Conservation (phyloP, 2,329 filamentous ascomycete genomes). For the Fusarium sp. region DNA sequence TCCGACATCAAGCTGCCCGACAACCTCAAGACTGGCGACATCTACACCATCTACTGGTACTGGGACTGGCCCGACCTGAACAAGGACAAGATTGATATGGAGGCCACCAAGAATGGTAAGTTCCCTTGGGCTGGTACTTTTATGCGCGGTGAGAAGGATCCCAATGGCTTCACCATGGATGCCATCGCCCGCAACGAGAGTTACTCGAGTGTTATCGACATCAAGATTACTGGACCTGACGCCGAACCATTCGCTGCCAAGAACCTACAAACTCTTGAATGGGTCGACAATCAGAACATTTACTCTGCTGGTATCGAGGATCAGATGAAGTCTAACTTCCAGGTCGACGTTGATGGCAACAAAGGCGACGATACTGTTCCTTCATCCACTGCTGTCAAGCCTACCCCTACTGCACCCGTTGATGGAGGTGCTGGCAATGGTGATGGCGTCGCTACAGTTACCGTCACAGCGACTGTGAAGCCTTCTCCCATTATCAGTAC, state of each 20-base stretch:
- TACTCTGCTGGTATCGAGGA: conserved; percentile 55
- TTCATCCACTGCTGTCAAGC: conserved; percentile 20
- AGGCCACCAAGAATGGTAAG: conserved; percentile 51
- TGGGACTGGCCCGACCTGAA: conserved; percentile 87
- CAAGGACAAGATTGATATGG: conserved; percentile 52
- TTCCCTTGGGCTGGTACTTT: conserved; percentile 56
- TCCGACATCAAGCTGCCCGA: conserved; percentile 79
- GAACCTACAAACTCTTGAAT: conserved; percentile 42
- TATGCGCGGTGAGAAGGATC: conserved; percentile 51
- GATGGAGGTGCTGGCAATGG: conserved; percentile 21
- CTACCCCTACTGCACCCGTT: conserved; percentile 19
- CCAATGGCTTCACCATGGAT: conserved; percentile 49
- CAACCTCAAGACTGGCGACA: conserved; percentile 68
- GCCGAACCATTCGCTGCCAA: conserved; percentile 37
- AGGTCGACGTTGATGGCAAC: conserved; percentile 51
- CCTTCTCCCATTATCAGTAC: conserved; percentile 52
- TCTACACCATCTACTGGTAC: conserved; percentile 91
- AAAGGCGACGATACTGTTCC: conserved; percentile 33
- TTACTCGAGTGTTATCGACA: conserved; percentile 53
- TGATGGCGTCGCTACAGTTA: conserved; percentile 40
- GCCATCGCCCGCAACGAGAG: conserved; percentile 53
- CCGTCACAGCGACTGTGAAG: conserved; percentile 52
- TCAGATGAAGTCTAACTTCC: conserved; percentile 58
- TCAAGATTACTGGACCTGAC: conserved; percentile 48
- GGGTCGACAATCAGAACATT: conserved; percentile 51